Percentiles rank a stretch among this genome's conserved stretches.
These are phyloP conservation scores for Ceratocystis huliohia DNA, from an alignment of 2,329 filamentous ascomycete genomes.

Conservation along the genomic window DNA sequence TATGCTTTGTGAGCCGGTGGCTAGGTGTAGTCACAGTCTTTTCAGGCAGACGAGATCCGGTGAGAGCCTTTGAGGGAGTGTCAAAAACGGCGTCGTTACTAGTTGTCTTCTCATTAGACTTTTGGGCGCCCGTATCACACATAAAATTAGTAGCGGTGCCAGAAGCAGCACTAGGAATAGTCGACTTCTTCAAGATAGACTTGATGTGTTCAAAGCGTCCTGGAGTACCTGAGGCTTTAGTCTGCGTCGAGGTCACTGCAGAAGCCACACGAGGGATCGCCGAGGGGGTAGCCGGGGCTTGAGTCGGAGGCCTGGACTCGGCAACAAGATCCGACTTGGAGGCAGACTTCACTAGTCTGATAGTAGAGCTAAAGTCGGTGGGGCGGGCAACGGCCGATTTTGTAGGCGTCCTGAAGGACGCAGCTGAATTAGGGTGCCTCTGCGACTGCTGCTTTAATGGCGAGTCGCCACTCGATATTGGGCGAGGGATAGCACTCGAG, in stretches of 20 bases:
- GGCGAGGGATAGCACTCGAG: conserved; percentile 35
- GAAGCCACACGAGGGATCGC: conserved; percentile 21
- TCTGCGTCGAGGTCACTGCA: conserved; percentile 24
- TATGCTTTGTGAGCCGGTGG: conserved; percentile 55
- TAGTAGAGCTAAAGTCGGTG: conserved; percentile 33
- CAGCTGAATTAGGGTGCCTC: conserved; percentile 8
- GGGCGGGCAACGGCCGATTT: conserved; percentile 57
- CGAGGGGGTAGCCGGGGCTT: not conserved
- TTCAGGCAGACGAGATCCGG: conserved; percentile 27
- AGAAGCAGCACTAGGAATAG: conserved; percentile 20
- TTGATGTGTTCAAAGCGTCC: conserved; percentile 44
- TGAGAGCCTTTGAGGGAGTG: conserved; percentile 27
- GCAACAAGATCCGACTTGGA: conserved; percentile 33
- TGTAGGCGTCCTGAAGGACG: conserved; percentile 29
- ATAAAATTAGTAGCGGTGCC: too few relatives aligned
- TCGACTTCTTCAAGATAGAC: conserved; percentile 41
- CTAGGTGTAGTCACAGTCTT: conserved; percentile 51
- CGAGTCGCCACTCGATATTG: conserved; percentile 31
- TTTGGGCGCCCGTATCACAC: not conserved
- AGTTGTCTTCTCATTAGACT: conserved; percentile 30
- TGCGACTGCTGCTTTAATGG: conserved; percentile 15
- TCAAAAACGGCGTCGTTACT: conserved; percentile 35
- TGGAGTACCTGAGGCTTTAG: conserved; percentile 32
- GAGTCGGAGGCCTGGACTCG: not conserved
- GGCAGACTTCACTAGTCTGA: conserved; percentile 31